phyloP scores from a whole-genome alignment of 352 stramenopile genomes.

The Pythium rhizo-oryzae region DNA sequence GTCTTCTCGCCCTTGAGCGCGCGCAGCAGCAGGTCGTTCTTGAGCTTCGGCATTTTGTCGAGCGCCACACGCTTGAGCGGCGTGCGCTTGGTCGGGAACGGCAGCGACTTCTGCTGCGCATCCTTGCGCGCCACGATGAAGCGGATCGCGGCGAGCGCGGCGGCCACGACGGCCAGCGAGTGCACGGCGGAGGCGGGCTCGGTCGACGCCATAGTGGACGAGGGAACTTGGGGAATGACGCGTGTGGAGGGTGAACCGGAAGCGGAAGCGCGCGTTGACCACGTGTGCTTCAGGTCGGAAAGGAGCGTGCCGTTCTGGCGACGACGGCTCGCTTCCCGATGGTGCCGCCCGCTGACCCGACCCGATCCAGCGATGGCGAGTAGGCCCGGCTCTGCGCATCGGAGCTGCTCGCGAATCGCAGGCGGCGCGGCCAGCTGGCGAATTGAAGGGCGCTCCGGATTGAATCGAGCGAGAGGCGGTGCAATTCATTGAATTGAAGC shows the following conservation, averaged over 20 bases:
- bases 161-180: constrained; percentile 35
- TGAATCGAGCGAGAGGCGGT: constrained; percentile 28
- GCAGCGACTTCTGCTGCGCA: constrained; percentile 41
- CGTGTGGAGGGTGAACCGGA: background rate
- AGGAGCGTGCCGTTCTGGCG: background rate
- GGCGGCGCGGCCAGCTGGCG: background rate
- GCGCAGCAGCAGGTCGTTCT: constrained; percentile 90
- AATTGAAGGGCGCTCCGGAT: constrained; percentile 1
- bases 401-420: background rate
- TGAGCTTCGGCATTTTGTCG: constrained; percentile 77
- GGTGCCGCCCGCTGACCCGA: background rate
- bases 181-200: constrained; percentile 28
- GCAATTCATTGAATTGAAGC: constrained; percentile 17
- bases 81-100: constrained; percentile 70
- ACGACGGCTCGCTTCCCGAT: background rate
- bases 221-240: background rate
- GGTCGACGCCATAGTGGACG: constrained; percentile 8
- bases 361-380: background rate
- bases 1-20: constrained; percentile 86
- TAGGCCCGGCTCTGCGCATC: constrained; percentile 1
- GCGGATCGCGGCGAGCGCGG: constrained; percentile 62
- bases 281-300: background rate
- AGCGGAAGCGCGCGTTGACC: background rate
- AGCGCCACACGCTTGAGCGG: constrained; percentile 71
- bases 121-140: constrained; percentile 63